Evolutionary conservation across 2,329 filamentous ascomycete genomes (phyloP), one percentile per base, ranked within the genome.

Genomic region (Colletotrichum trifolii): DNA sequence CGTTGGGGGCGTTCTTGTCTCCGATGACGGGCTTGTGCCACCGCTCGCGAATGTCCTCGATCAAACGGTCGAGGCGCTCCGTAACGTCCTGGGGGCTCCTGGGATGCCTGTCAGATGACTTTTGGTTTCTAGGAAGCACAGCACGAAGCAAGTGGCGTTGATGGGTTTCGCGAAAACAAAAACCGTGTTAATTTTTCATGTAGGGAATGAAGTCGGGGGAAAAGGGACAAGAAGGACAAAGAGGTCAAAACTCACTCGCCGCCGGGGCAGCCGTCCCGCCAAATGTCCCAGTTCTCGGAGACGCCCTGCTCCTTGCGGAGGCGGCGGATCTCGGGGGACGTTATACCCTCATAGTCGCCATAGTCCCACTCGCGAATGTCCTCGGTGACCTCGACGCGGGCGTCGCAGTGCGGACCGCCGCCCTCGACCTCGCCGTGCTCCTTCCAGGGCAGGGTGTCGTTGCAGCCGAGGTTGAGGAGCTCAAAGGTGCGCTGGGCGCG

Each of bases 401-500:
- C 90, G 12, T 79, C 72, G 55, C 89, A 91, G 34, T 79, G 76
- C 34, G 84, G 79, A 9, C 72, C 72, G 36, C 78, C 75, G 59
- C 52, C 64, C 39, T 67, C 67, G 10, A 60, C 43, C 2, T 73
- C 70, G 60, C 83, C 81, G 65, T 85, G 83, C 13, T 77, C 71
- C 39, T 84, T 76, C 93, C 93, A 97, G 0, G 94, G 94, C 13
- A 94, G 82, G 2, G 84, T 82, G 45, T 88, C 85, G n/a, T 81
- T 77, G 73, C 89, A 89, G 54, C 89, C 91, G 17, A 97, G 81
- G 70, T 91, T 87, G 34, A 97, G 88, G 52, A 97, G 87, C 76
- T 97, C 93, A 73, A 97, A 90, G n/a, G 94, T 98, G 54, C 88
- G 86, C 77, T 96, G 94, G 17, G 95, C 93, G 64, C 94, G 91